These are phyloP conservation scores for Penicillium fimorum DNA, from an alignment of 495 filamentous ascomycete species.

Conservation along the genomic window DNA sequence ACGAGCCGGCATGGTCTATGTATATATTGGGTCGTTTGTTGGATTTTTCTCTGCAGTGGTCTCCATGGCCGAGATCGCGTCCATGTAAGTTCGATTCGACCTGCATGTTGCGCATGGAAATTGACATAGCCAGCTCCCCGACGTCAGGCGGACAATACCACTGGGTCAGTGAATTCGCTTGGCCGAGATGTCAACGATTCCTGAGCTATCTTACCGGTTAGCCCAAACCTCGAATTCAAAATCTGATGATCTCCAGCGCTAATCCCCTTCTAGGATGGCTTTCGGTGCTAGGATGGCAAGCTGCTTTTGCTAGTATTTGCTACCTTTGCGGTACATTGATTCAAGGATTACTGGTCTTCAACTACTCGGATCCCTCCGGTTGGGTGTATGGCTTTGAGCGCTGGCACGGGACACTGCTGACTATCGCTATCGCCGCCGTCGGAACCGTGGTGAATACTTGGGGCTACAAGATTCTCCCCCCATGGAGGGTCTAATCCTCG, in stretches of 20 bases:
- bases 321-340: slow-evolving; percentile 46
- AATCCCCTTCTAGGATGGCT: slow-evolving; percentile 40
- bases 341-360: slow-evolving; percentile 48
- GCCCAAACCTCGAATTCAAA: neutral
- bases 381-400: slow-evolving; percentile 31
- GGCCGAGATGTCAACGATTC: slow-evolving; percentile 40
- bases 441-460: slow-evolving; percentile 47
- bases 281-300: slow-evolving; percentile 48
- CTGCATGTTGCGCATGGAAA: slow-evolving; percentile 2
- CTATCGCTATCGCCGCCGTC: slow-evolving; percentile 41
- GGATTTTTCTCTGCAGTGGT: slow-evolving; percentile 44
- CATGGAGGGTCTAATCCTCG: slow-evolving; percentile 44
- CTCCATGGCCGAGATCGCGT: slow-evolving; percentile 48
- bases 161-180: slow-evolving; percentile 48
- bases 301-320: slow-evolving; percentile 33
- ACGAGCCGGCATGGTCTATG: slow-evolving; percentile 48
- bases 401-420: slow-evolving; percentile 45
- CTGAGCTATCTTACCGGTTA: slow-evolving; percentile 46
- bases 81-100: slow-evolving; percentile 32
- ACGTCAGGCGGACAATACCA: slow-evolving; percentile 50
- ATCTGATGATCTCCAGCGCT: neutral
- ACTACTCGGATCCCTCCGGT: slow-evolving; percentile 33
- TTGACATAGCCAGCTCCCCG: slow-evolving; percentile 29
- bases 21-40: slow-evolving; percentile 41
- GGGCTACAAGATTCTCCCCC: slow-evolving; percentile 36